Base-by-base conservation (phyloP, 2,329 filamentous ascomycete species). In the Trichoderma pleuroti region DNA sequence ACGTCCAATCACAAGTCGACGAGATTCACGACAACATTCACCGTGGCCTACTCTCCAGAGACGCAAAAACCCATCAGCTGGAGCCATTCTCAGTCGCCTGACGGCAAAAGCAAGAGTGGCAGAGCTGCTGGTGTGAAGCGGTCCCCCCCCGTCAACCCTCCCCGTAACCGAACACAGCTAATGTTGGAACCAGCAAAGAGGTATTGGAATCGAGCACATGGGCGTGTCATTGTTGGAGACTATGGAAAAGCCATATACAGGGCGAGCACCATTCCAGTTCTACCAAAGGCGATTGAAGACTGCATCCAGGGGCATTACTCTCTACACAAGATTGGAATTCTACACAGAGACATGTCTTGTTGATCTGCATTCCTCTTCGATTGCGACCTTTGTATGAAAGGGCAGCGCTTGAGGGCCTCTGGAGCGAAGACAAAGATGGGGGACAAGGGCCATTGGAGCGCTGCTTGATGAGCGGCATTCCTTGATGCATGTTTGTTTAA, bases 1-100 rank as follows among this genome's bases (percentile, higher is more conserved):
- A 73, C 36, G 70, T 84, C 18, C 66, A 71, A 46, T 75, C 73
- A 30, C 18, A 21, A 16, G 2, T 24, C 18, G 36, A 63, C 18
- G 39, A 63, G 10, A 52, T 49, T 49, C 26, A 21, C 12, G 28
- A 1, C 18, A 30, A 14, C 8, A 32, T 63, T 49, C 36, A 11
- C 3, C 14, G 30, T 21, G 11, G 39, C 1, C 10, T 34, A 12
- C 18, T 26, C 49, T 8, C 14, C 12, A 54, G 12, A 54, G 49
- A 54, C 12, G 49, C 49, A 28, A 54, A n/a, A 24, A 4, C 12
- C 7, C 28, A 26, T 28, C 3, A 28, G n/a, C 9, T 24, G 42
- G 10, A 2, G 3, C 24, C 14, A 28, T 4, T 28, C 14, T 18
- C 49, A 28, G 24, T 54, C 14, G n/a, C 0, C 6, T 28, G 49